Base-by-base conservation (phyloP, 306 rosid species). In the Quercus ilex region DNA sequence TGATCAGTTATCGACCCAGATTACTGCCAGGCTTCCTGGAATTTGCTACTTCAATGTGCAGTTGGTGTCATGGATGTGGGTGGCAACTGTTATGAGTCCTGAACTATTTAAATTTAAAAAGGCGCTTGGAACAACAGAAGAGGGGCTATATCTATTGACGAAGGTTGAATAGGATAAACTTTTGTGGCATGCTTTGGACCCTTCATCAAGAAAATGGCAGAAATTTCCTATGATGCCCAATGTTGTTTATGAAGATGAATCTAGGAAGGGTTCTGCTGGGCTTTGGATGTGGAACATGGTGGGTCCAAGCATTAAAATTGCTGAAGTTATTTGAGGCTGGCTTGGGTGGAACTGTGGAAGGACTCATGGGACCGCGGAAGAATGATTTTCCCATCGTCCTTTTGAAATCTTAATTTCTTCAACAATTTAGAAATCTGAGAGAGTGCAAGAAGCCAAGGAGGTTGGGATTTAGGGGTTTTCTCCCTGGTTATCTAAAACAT, bases 11-110 rank as follows among this genome's bases (percentile, higher is more conserved):
- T 95, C 97, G 7, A 57, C 91, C 59, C 99, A 91, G 85, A 93
- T 93, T 79, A 85, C 93, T 23, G 99, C 99, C 55, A 91, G 99
- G 64, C 80, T 92, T 82, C 97, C 98, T 57, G 87, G 97, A 78
- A 82, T 89, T 75, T 89, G 73, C 85, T 88, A 93, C 83, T 83
- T 81, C 49, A 83, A 85, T 73, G 62, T 86, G 59, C 90, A 86
- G 78, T 67, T 79, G 87, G 98, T 95, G 46, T 91, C 99, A 1
- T 82, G 85, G 81, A 92, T 83, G 77, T 95, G 99, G 99, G 91
- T 89, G 73, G 79, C 83, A 57, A 86, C 85, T 62, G 77, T 95
- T 73, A 82, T 23, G 74, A 84, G 91, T 84, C 76, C 85, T 4
- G 92, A 92, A 57, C 86, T 95, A 15, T 91, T 82, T 72, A 74